A percentile compares a stretch with the other conserved stretches of the same genome.
These are phyloP conservation scores for Talaromyces amestolkiae DNA, from an alignment of 2,329 filamentous ascomycete species.

Conservation along the genomic window DNA sequence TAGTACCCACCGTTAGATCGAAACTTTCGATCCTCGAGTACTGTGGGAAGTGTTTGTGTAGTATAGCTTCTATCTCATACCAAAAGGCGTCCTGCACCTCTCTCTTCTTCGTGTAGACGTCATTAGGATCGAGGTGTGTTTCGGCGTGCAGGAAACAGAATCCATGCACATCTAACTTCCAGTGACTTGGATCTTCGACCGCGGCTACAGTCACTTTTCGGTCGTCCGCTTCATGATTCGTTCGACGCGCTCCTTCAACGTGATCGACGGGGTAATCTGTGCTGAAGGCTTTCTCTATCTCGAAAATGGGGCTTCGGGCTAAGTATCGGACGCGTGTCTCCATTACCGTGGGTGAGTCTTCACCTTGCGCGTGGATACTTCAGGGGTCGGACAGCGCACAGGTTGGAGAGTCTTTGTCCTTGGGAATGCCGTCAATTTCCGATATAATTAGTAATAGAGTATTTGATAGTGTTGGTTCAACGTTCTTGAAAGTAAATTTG, in stretches of 20 bases:
- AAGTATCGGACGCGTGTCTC: conserved; percentile 8
- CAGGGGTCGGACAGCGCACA: not conserved
- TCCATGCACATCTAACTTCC: conserved; percentile 11
- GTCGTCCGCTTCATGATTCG: conserved; percentile 8
- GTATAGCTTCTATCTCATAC: conserved; percentile 11
- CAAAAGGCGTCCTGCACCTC: conserved; percentile 3
- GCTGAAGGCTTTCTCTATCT: conserved; percentile 11
- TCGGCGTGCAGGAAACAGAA: conserved; percentile 7
- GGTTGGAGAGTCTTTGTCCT: not conserved
- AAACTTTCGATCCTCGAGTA: conserved; percentile 9
- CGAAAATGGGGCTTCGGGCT: conserved; percentile 9
- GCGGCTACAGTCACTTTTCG: not conserved
- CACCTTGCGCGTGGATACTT: not conserved
- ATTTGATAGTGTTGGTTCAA: not conserved
- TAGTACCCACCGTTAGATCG: conserved; percentile 5
- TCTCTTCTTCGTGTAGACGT: conserved; percentile 9
- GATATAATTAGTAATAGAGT: not conserved
- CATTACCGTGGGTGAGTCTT: not conserved
- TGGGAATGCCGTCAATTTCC: not conserved
- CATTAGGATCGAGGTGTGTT: conserved; percentile 8
- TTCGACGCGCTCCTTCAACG: conserved; percentile 7
- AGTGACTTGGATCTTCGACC: conserved; percentile 3
- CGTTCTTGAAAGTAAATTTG: not conserved
- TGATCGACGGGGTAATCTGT: conserved; percentile 12
- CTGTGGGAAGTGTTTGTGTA: conserved; percentile 7